phyloP scores from a whole-genome alignment of 371 early-diverging fungal species.

The Mucor circinelloides region DNA sequence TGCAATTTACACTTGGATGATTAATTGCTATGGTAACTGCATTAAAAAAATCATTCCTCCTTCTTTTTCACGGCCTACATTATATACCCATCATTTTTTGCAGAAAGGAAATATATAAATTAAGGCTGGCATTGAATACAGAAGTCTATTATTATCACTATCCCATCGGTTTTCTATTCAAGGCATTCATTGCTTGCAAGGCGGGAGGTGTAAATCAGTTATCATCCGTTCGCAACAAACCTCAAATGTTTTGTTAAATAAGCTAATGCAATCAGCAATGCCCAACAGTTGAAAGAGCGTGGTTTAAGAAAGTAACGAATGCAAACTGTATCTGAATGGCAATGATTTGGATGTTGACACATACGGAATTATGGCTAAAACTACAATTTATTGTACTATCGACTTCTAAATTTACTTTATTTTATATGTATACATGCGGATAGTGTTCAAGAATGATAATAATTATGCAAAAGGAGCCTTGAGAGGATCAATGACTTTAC shows the following conservation, averaged over 20 bases:
- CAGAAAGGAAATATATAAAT: background rate
- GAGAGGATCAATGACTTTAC: constrained; percentile 88
- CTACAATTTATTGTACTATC: background rate
- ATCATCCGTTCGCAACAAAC: background rate
- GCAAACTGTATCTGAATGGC: no score
- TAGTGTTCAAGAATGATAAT: background rate
- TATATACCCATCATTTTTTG: background rate
- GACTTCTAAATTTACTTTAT: background rate
- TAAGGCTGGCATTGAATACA: background rate
- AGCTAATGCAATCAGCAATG: background rate
- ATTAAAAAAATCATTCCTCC: background rate
- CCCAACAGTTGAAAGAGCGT: background rate
- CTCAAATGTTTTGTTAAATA: no score
- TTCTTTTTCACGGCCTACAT: background rate
- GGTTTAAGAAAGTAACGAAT: background rate
- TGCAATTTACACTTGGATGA: background rate
- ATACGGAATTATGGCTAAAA: background rate
- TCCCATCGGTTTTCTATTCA: background rate
- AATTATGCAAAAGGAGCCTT: constrained; percentile 58
- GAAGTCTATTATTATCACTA: background rate
- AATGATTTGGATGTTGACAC: background rate
- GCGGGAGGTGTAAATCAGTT: background rate
- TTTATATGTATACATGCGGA: background rate
- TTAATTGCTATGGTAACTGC: background rate
- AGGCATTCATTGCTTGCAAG: background rate